Evolutionary conservation across 2,329 filamentous ascomycete genomes (phyloP).

Genomic region (Dryadomyces sulphureus): DNA sequence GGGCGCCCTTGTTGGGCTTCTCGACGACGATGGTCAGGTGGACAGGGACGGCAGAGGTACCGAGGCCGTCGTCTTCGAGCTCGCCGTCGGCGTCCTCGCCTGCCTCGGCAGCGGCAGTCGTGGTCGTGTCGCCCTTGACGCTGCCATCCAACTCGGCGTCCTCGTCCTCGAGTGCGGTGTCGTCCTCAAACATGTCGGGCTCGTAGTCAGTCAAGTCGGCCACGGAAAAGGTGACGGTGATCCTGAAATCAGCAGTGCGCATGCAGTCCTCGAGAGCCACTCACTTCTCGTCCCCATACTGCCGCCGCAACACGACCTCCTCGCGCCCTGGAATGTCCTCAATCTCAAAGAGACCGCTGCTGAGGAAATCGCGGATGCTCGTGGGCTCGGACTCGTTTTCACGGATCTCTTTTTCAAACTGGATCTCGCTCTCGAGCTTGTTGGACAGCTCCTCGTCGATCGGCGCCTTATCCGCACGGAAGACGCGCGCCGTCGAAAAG

Average conservation of each 20-base stretch:
- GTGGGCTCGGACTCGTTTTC: conserved; percentile 56
- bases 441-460: conserved; percentile 67
- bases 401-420: conserved; percentile 72
- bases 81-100: conserved; percentile 35
- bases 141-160: conserved; percentile 26
- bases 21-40: conserved; percentile 77
- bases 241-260: conserved; percentile 15
- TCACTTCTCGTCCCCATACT: conserved; percentile 76
- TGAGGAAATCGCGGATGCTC: conserved; percentile 75
- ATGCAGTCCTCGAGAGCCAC: neutral
- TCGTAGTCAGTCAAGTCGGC: conserved; percentile 60
- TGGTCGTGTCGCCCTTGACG: conserved; percentile 37
- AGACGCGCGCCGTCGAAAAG: conserved; percentile 33
- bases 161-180: conserved; percentile 39
- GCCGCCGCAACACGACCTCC: conserved; percentile 72
- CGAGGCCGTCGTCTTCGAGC: conserved; percentile 34
- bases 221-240: conserved; percentile 69
- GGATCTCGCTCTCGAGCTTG: conserved; percentile 74
- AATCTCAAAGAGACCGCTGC: conserved; percentile 72
- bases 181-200: conserved; percentile 43
- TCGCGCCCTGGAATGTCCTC: conserved; percentile 73
- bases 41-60: conserved; percentile 55
- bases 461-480: conserved; percentile 25
- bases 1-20: conserved; percentile 70
- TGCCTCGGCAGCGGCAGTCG: conserved; percentile 36